Base-by-base conservation (phyloP, 768 basidiomycete genomes). In the Boletus rubroflammeus region DNA sequence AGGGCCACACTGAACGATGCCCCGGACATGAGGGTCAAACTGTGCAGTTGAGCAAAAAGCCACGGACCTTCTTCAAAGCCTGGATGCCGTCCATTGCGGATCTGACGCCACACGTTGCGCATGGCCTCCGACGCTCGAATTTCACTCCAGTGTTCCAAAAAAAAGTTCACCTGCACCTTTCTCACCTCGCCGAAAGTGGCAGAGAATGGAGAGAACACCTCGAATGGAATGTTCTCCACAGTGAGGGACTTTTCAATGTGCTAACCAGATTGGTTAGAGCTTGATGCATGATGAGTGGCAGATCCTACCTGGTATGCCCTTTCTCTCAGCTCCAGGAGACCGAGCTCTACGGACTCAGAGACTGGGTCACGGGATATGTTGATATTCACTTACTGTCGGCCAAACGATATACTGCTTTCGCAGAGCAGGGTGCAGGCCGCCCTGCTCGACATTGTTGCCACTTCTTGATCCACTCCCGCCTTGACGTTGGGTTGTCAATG, bases 141-240 rank as follows among this genome's bases (percentile, higher is more conserved):
- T 29, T 90, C 86, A 36, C 78, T 72, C 92, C 92, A 95, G 63
- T 93, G 84, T 39, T 81, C 77, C 43, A 93, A 72, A 76, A 93
- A 93, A 73, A 81, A 91, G 34, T 81, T 80, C 15, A 93, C 79
- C 68, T 93, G 84, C 29, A 88, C 87, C 79, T 87, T 89, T 48
- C 91, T 77, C 26, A 95, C 83, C 41, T 89, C 86, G 49, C 87
- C 85, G 61, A 90, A 93, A 0, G 84, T 82, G 6, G 87, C 86
- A 6, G 89, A 85, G 72, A 95, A 93, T 0, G 85, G 82, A 11
- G 88, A 90, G 65, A 95, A 95, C 35, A 88, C 84, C 66, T 95
- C 92, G 60, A 87, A 85, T 2, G 88, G 86, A 48, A 93, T 86
- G 67, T 93, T 94, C 14, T 87, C 81, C 13, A 88, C 81, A 0